Evolutionary conservation across 441 rosid species (phyloP).

Genomic region (Omphalea diandra): DNA sequence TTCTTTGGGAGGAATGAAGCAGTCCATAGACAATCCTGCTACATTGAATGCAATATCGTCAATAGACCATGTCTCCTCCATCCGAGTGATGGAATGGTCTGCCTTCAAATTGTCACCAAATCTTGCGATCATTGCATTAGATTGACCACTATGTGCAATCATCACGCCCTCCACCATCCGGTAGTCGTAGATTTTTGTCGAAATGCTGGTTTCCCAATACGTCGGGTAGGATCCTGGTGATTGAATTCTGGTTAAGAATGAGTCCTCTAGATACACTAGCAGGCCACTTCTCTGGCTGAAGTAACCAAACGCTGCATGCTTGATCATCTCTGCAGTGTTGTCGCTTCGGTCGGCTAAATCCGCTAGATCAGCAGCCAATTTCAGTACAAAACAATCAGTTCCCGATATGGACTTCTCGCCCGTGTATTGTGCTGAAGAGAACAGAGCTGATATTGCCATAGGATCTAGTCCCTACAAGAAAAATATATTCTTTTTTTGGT

Average conservation of each 20-base stretch:
- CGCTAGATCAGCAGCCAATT: conserved; percentile 63
- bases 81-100: conserved; percentile 66
- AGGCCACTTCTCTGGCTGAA: conserved; percentile 92
- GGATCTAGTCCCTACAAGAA: conserved; percentile 80
- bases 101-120: conserved; percentile 74
- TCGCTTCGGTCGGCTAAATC: conserved; percentile 76
- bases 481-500: too few relatives aligned
- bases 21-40: conserved; percentile 70
- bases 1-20: conserved; percentile 86
- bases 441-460: conserved; percentile 66
- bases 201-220: conserved; percentile 92
- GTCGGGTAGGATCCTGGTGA: conserved; percentile 72
- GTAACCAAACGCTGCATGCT: conserved; percentile 76
- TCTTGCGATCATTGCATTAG: conserved; percentile 68
- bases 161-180: conserved; percentile 62
- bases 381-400: conserved; percentile 72
- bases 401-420: conserved; percentile 75
- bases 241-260: conserved; percentile 81
- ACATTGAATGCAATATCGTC: conserved; percentile 87
- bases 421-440: conserved; percentile 71
- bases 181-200: conserved; percentile 69
- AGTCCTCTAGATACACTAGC: conserved; percentile 72
- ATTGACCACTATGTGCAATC: conserved; percentile 77
- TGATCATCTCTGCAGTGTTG: conserved; percentile 87
- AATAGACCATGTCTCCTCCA: conserved; percentile 82